Base-by-base conservation (phyloP, 306 rosid species). In the Adenanthera pavonina region DNA sequence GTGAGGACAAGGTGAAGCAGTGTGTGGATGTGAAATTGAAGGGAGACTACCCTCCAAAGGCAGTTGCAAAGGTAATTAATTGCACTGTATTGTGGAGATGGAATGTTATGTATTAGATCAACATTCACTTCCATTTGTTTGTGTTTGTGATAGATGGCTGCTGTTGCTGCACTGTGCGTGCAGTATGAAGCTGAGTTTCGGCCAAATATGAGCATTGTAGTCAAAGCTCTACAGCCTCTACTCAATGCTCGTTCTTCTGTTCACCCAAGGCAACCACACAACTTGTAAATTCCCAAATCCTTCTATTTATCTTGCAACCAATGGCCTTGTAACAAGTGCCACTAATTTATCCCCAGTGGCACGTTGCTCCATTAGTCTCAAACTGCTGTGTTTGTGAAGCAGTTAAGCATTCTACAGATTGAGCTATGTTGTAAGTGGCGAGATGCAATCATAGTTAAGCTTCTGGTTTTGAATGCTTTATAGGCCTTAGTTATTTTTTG, bases 1-100 rank as follows among this genome's bases (percentile, higher is more conserved):
- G 88, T 71, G 92, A 89, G 52, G 90, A 89, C 69, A 89, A 89
- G 81, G 92, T 89, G 80, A 84, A 84, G 74, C 90, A 82, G 74
- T 89, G 92, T 56, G 84, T 83, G 66, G 92, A 89, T 87, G 67
- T 82, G 17, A 87, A 78, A 80, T 78, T 89, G 34, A 71, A 41
- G 56, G 92, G 85, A n/a, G 87, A 89, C 0, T 89, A 84, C 79
- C 89, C 90, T 70, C 83, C 90, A 65, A 89, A 89, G 87, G 88
- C 90, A 60, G 88, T 80, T 73, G 88, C 92, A 68, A 89, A 89
- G 92, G 92, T 89, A 59, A 25, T 25, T 25, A 86, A 81, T 38
- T 25, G 30, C 48, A 40, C 86, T 71, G 10, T 65, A 68, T 19
- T 68, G 36, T 68, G 52, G 16, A 43, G 35, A 43, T 41, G 36